These are phyloP conservation scores for Edaphochlamys debaryana DNA, from an alignment of 139 green algal genomes.

Conservation along the genomic window DNA sequence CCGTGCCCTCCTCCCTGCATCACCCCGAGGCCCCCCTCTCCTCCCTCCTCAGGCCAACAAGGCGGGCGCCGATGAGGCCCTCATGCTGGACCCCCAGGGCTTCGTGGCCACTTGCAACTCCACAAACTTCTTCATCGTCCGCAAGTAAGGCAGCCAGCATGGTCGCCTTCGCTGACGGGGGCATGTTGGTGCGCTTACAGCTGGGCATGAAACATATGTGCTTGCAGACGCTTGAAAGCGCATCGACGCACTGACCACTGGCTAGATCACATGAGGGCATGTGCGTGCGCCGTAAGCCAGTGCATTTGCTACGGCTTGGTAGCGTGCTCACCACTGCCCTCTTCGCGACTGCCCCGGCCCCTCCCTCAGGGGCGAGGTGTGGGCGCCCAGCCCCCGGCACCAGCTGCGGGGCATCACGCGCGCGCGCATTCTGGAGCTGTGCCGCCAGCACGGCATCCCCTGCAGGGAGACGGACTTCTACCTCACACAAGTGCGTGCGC, in stretches of 20 bases:
- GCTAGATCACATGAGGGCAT: no score
- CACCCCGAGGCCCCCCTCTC: neutral
- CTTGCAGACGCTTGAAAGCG: no score
- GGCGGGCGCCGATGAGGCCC: constrained; percentile 72
- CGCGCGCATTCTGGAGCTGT: constrained; percentile 66
- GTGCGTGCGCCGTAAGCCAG: no score
- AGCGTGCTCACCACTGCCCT: no score
- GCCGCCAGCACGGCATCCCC: constrained; percentile 54
- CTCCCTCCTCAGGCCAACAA: constrained; percentile 63
- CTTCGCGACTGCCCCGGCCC: neutral
- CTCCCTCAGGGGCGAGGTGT: constrained; percentile 23
- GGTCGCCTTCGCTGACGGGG: no score
- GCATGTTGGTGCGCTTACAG: no score
- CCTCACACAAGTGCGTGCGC: constrained; percentile 62
- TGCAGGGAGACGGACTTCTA: constrained; percentile 71
- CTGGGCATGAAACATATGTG: no score
- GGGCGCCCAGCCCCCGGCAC: constrained; percentile 17
- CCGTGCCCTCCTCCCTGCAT: neutral
- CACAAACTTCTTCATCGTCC: constrained; percentile 86
- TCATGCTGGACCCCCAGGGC: constrained; percentile 86
- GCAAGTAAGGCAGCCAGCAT: constrained; percentile 54
- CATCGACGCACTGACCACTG: no score
- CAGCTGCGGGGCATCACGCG: constrained; percentile 77
- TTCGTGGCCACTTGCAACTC: constrained; percentile 91
- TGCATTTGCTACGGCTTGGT: no score